These are phyloP conservation scores for Henckelia pumila DNA, from an alignment of 257 asterid genomes.

Conservation along the genomic window DNA sequence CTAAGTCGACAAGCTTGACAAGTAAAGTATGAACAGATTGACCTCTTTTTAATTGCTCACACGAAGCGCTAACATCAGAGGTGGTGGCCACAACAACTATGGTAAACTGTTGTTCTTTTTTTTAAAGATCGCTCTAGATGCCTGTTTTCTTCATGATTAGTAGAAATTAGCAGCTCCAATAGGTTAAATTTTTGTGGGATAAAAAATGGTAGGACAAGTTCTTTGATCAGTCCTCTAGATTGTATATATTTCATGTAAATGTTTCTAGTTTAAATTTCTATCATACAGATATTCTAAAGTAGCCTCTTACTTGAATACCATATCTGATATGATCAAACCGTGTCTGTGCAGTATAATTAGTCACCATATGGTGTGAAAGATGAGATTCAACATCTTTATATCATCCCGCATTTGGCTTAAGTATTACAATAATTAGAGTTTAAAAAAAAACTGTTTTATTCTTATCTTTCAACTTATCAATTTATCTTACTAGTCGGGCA, in stretches of 20 bases:
- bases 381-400: no score
- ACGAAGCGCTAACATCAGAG: conserved; percentile 40
- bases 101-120: conserved; percentile 13
- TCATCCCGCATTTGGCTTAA: no score
- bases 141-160: conserved; percentile 20
- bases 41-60: conserved; percentile 28
- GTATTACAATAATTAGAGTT: no score
- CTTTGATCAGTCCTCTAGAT: no score
- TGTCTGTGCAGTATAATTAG: no score
- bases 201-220: conserved; percentile 20
- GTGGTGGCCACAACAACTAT: conserved; percentile 12
- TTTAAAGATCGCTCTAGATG: conserved; percentile 15
- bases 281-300: neutral
- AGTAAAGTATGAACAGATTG: conserved; percentile 32
- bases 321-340: no score
- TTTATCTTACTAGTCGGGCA: no score
- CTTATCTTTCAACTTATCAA: no score
- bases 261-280: neutral
- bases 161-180: conserved; percentile 20
- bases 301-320: neutral
- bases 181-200: neutral
- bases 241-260: no score
- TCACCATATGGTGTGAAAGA: no score
- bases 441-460: no score
- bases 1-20: conserved; percentile 26